Evolutionary conservation across 768 basidiomycete species (phyloP).

Genomic region (Tylopilus sp.): DNA sequence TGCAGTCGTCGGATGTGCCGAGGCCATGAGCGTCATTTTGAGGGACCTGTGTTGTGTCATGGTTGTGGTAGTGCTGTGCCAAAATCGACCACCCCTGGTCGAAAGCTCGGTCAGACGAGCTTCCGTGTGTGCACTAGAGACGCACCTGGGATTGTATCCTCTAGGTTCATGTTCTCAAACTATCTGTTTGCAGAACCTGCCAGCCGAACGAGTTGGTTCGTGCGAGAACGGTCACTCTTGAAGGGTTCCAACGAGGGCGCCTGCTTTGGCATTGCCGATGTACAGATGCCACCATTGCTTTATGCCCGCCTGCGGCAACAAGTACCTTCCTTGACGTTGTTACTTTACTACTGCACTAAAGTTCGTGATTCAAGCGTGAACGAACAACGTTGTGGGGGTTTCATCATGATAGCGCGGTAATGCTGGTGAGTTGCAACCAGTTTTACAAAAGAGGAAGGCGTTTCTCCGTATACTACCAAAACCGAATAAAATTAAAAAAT

Average conservation of each 20-base stretch:
- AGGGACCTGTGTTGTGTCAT: conserved; percentile 92
- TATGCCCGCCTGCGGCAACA: too few species aligned
- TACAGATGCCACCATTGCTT: conserved; percentile 91
- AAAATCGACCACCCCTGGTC: conserved; percentile 88
- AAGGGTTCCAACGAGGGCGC: conserved; percentile 58
- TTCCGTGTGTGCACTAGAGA: neutral
- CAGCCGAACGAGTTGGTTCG: conserved; percentile 5
- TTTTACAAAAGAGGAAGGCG: too few species aligned
- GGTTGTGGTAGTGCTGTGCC: conserved; percentile 86
- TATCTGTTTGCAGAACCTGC: conserved; percentile 94
- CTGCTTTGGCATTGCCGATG: conserved; percentile 91
- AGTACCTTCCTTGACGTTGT: too few species aligned
- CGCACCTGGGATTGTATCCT: conserved; percentile 86
- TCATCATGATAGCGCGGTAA: too few species aligned
- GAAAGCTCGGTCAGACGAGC: neutral
- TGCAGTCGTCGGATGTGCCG: conserved; percentile 83
- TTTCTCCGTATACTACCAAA: too few species aligned
- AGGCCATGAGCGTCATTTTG: conserved; percentile 98
- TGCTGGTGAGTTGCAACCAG: too few species aligned
- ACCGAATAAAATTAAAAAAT: too few species aligned
- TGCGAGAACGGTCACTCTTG: neutral
- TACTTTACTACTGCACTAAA: too few species aligned
- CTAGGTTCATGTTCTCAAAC: conserved; percentile 85
- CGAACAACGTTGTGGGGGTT: too few species aligned
- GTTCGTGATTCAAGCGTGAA: too few species aligned